Evolutionary conservation across 805 yeast species (phyloP).

Genomic region (Metschnikowia dekortorum): DNA sequence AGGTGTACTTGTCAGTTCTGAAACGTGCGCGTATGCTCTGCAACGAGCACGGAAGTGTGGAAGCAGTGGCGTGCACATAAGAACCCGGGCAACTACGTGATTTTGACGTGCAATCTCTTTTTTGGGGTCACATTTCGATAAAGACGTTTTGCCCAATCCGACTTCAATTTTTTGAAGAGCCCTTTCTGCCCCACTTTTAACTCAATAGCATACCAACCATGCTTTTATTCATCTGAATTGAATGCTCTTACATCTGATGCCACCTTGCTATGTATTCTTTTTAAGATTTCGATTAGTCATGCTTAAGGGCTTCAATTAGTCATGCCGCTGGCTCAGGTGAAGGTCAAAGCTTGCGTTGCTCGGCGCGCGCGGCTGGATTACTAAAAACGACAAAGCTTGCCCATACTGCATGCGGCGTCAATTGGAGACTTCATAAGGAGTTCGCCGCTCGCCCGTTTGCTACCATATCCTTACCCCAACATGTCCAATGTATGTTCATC

Average conservation of each 20-base stretch:
- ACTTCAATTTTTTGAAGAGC: background rate
- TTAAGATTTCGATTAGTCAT: too few species aligned
- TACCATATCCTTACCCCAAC: background rate
- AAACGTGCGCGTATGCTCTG: background rate
- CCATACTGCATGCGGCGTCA: background rate
- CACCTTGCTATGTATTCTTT: background rate
- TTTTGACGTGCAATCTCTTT: background rate
- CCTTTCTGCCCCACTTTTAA: background rate
- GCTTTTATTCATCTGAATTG: background rate
- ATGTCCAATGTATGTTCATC: conserved; percentile 3
- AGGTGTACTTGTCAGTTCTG: background rate
- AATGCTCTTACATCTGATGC: background rate
- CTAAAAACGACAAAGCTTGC: conserved; percentile 1
- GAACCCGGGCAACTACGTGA: background rate
- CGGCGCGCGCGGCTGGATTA: background rate
- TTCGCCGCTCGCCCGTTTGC: background rate
- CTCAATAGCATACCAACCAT: background rate
- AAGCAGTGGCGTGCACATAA: background rate
- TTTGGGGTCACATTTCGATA: background rate
- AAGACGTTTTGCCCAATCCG: too few species aligned
- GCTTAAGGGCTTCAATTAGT: too few species aligned
- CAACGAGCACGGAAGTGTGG: background rate
- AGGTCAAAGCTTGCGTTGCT: background rate
- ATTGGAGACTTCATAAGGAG: background rate
- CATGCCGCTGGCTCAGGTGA: background rate